Evolutionary conservation across 345 rosid genomes (phyloP), one percentile per base, ranked within the genome.

Genomic region (Eucalyptus sp.): DNA sequence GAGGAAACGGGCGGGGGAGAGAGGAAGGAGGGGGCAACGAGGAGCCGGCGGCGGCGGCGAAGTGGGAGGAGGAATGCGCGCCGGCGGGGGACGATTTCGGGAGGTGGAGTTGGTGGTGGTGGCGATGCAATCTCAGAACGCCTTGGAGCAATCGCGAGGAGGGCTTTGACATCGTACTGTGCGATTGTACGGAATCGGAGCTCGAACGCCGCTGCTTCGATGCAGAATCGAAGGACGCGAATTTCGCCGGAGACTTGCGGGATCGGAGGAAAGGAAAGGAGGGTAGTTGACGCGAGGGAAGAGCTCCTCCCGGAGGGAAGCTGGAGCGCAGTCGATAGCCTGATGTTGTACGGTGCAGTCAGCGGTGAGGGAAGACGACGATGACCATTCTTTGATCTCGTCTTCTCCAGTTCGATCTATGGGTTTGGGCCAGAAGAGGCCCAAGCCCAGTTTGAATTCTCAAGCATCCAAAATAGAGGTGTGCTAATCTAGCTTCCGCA

Each of bases 111-210:
- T 33, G 88, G 15, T 87, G 90, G 51, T 14, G 88, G 52, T 12
- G 84, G 68, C 31, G 43, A 44, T 64, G 91, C n/a, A 85, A 51
- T 52, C 41, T 84, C 87, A 90, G 86, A 17, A 87, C 86, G 51
- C 87, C 89, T 16, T 87, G 89, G 81, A 90, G 44, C 68, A 64
- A 62, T 62, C 60, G 86, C 33, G 90, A 89, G 6, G 87, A 87
- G 71, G 87, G 89, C 9, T 64, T 87, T 87, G 91, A 64, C 91
- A 90, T 90, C 86, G 88, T 86, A 79, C 2, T 16, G 6, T 0
- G 24, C 8, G 64, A 54, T 50, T 20, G 43, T 66, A 66, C 20
- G 4, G 43, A 31, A 31, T 15, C 43, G 20, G 22, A 66, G 41
- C 79, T 15, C 79, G 41, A n/a, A 66, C 3, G 79, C 79, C 22